Conservation (phyloP, 768 basidiomycete genomes). For the Lactifluus subvellereus region DNA sequence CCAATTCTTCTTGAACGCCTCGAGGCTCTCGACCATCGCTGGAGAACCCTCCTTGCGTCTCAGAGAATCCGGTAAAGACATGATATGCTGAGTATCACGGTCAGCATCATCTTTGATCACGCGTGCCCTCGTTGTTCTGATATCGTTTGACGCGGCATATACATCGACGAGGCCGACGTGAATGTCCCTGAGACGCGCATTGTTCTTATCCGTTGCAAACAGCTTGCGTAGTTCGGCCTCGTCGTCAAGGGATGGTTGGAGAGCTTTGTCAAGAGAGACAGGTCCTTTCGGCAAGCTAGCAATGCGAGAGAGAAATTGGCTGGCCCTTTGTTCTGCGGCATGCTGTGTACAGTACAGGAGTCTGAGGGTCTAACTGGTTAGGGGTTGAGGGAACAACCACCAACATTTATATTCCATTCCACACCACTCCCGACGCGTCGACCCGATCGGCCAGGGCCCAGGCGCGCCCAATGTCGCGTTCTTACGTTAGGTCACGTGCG, state of each 20-base stretch:
- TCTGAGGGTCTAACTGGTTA: too few relatives aligned
- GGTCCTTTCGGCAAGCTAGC: slow-evolving; percentile 26
- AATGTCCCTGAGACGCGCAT: slow-evolving; percentile 41
- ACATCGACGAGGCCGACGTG: slow-evolving; percentile 56
- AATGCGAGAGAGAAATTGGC: slow-evolving; percentile 29
- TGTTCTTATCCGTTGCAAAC: slow-evolving; percentile 48
- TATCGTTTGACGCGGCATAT: slow-evolving; percentile 44
- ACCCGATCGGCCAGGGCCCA: too few relatives aligned
- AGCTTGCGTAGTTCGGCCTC: slow-evolving; percentile 50
- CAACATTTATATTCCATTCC: background rate
- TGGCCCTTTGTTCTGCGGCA: slow-evolving; percentile 30
- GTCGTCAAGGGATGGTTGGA: slow-evolving; percentile 52
- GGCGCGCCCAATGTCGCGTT: background rate
- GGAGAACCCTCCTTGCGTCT: slow-evolving; percentile 47
- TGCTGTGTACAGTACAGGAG: background rate
- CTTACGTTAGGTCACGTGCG: background rate
- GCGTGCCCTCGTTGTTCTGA: slow-evolving; percentile 47
- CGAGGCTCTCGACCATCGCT: slow-evolving; percentile 43
- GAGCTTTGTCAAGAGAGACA: slow-evolving; percentile 38
- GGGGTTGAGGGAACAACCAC: background rate
- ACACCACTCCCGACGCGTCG: background rate
- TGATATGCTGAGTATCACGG: slow-evolving; percentile 43
- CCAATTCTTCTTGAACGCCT: slow-evolving; percentile 62
- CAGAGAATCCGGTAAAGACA: slow-evolving; percentile 42
- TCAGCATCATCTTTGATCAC: slow-evolving; percentile 42